These are phyloP conservation scores for Suhomyces sp. DNA, from an alignment of 805 yeast species.

Conservation along the genomic window DNA sequence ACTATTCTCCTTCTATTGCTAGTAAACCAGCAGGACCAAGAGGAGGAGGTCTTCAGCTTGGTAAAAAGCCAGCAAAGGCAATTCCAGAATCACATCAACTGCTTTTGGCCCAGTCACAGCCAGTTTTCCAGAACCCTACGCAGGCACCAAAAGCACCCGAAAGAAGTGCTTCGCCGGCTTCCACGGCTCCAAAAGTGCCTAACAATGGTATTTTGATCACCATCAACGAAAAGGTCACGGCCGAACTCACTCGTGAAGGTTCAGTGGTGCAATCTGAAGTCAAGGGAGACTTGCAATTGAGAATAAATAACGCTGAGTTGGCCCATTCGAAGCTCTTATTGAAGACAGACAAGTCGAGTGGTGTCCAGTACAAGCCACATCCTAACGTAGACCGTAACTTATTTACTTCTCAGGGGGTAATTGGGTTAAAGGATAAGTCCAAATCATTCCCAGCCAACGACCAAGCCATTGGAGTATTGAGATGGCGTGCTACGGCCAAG, in stretches of 20 bases:
- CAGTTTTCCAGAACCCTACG: constrained; percentile 31
- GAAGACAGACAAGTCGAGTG: constrained; percentile 46
- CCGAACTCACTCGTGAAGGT: constrained; percentile 84
- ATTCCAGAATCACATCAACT: constrained; percentile 25
- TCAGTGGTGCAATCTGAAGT: constrained; percentile 64
- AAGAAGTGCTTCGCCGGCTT: constrained; percentile 16
- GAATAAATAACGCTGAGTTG: constrained; percentile 73
- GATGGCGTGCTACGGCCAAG: constrained; percentile 81
- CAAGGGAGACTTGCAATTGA: constrained; percentile 86
- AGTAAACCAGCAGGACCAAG: constrained; percentile 34
- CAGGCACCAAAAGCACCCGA: constrained; percentile 14
- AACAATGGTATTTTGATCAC: constrained; percentile 81
- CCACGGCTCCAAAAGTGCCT: constrained; percentile 25
- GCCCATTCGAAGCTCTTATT: constrained; percentile 66
- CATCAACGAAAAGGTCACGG: constrained; percentile 72
- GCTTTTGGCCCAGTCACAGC: constrained; percentile 30
- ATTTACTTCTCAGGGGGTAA: constrained; percentile 54
- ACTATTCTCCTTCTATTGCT: constrained; percentile 13
- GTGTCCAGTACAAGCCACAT: constrained; percentile 83
- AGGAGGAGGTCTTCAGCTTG: constrained; percentile 72
- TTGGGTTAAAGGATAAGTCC: constrained; percentile 71
- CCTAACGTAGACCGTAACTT: constrained; percentile 86
- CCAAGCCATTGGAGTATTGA: constrained; percentile 83
- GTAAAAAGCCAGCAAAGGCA: constrained; percentile 45
- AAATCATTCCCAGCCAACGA: constrained; percentile 91